Evolutionary conservation across 768 basidiomycete species (phyloP).

Genomic region (Boletus huronensis): DNA sequence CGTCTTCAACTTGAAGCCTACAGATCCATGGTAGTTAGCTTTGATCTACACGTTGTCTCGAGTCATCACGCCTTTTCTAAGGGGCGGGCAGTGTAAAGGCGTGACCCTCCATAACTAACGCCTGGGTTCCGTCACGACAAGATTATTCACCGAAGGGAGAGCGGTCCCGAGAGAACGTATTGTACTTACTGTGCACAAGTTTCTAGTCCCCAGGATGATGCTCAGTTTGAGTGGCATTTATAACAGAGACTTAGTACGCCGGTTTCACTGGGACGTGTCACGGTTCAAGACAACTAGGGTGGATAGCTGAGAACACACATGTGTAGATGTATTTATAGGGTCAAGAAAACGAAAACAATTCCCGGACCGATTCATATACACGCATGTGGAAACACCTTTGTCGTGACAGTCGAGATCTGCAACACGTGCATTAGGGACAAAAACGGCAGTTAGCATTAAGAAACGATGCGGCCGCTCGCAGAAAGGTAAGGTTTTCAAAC

Average conservation of each 20-base stretch:
- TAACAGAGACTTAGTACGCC: background rate
- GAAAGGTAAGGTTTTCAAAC: constrained; percentile 43
- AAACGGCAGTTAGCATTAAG: background rate
- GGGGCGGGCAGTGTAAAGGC: background rate
- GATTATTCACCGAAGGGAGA: background rate
- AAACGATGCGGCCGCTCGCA: background rate
- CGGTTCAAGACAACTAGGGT: background rate
- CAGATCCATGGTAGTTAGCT: background rate
- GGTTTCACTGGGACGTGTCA: background rate
- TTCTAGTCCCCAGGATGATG: background rate
- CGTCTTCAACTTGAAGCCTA: background rate
- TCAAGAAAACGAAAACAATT: background rate
- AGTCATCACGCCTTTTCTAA: background rate
- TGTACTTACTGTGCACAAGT: background rate
- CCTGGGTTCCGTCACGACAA: background rate
- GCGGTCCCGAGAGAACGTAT: background rate
- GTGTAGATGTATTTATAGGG: background rate
- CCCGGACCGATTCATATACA: background rate
- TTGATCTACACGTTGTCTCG: background rate
- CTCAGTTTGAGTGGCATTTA: background rate
- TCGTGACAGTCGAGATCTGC: background rate
- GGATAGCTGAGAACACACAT: background rate
- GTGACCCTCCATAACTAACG: background rate
- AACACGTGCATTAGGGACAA: background rate
- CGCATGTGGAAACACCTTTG: background rate